Conservation (phyloP, 495 filamentous ascomycete genomes). For the Neurospora pannonica region DNA sequence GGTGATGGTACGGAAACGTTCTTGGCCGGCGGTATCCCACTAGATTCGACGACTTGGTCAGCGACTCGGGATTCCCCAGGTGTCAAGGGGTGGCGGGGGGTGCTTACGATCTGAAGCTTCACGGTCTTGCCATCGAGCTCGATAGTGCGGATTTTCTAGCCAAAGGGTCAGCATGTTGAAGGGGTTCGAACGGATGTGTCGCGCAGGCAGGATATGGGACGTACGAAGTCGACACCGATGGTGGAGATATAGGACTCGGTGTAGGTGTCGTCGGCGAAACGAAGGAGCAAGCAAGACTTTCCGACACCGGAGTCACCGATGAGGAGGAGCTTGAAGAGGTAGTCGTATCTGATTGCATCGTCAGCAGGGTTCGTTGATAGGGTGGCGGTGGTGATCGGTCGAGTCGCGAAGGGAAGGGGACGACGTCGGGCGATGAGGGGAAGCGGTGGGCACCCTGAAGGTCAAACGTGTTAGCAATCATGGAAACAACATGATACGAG, state of each 20-base stretch:
- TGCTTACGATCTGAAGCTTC: conserved; percentile 94
- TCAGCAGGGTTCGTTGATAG: conserved; percentile 10
- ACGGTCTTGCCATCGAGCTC: conserved; percentile 99
- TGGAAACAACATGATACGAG: conserved; percentile 4
- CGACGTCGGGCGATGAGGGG: conserved; percentile 6
- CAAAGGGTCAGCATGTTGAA: conserved; percentile 17
- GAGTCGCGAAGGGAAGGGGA: conserved; percentile 3
- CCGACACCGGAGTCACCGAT: conserved; percentile 99
- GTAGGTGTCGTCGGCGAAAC: conserved; percentile 98
- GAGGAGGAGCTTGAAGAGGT: conserved; percentile 99
- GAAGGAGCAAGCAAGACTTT: conserved; percentile 96
- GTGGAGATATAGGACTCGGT: conserved; percentile 99
- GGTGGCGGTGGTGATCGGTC: neutral
- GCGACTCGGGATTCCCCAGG: neutral
- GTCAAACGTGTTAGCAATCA: conserved; percentile 9
- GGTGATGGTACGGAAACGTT: conserved; percentile 98
- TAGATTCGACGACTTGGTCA: conserved; percentile 29
- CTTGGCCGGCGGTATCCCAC: conserved; percentile 99
- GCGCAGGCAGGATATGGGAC: conserved; percentile 19
- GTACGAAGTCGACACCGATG: conserved; percentile 97
- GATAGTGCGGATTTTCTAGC: conserved; percentile 98
- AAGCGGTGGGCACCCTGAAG: neutral
- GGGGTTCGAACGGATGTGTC: neutral
- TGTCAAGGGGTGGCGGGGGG: neutral
- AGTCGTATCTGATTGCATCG: conserved; percentile 75